A percentile compares a stretch with the other conserved stretches of the same genome.
These are phyloP conservation scores for Mediolabrus comicus DNA, from an alignment of 108 stramenopile genomes.

Conservation along the genomic window DNA sequence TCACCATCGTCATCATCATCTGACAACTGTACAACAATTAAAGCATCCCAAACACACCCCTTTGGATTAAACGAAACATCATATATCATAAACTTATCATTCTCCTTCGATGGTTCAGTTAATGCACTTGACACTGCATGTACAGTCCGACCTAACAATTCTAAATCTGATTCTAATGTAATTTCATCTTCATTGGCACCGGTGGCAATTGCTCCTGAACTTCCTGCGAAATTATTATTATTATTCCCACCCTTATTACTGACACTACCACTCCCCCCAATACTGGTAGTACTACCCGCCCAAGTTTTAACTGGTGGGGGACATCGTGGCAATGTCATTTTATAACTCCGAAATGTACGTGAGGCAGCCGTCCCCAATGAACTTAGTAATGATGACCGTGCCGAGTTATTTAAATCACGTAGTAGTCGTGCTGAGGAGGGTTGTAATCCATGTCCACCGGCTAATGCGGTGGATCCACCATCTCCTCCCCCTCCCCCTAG, in stretches of 20 bases:
- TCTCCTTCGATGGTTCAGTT: constrained; percentile 37
- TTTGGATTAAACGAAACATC: constrained; percentile 46
- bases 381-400: constrained; percentile 18
- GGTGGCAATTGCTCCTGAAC: neutral
- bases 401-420: constrained; percentile 26
- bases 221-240: no score
- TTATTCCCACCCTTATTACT: no score
- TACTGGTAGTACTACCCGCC: neutral
- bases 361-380: constrained; percentile 37
- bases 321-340: constrained; percentile 35
- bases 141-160: constrained; percentile 42
- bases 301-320: constrained; percentile 14
- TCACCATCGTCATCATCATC: constrained; percentile 17
- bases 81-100: constrained; percentile 35
- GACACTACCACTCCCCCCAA: neutral
- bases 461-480: neutral
- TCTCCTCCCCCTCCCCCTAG: neutral
- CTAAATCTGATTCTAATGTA: constrained; percentile 16
- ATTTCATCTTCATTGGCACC: neutral
- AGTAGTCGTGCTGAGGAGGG: constrained; percentile 28
- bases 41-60: constrained; percentile 51
- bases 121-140: constrained; percentile 36
- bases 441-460: constrained; percentile 10
- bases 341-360: constrained; percentile 40
- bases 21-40: constrained; percentile 27